Percentiles rank a stretch among this genome's conserved stretches.
Conservation (phyloP, 1,284 basidiomycete species). For the Lignosus rhinocerotis region DNA sequence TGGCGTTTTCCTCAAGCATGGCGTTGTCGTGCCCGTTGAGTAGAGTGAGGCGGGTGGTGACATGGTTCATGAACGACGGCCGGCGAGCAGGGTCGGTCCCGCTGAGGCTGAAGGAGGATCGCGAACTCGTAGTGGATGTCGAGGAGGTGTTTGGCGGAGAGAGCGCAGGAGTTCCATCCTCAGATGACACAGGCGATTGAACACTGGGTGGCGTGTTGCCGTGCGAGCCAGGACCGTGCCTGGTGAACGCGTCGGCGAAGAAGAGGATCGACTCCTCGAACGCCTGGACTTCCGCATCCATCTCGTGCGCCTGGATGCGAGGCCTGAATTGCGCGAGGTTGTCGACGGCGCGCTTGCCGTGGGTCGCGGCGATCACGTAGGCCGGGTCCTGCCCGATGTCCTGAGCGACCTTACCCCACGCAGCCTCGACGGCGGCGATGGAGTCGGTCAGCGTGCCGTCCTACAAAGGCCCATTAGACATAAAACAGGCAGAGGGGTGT, state of each 20-base stretch:
- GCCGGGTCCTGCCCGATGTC: constrained; percentile 67
- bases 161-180: constrained; percentile 19
- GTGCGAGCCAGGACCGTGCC: constrained; percentile 42
- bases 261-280: constrained; percentile 74
- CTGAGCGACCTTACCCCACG: constrained; percentile 73
- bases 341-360: constrained; percentile 69
- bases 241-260: constrained; percentile 66
- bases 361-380: constrained; percentile 69
- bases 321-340: constrained; percentile 43
- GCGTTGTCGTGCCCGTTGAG: constrained; percentile 37
- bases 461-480: constrained; percentile 31
- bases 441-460: constrained; percentile 76
- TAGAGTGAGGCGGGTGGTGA: constrained; percentile 49
- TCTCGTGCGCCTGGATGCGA: constrained; percentile 52
- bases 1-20: constrained; percentile 33
- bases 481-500: not conserved
- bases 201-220: constrained; percentile 2
- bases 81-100: constrained; percentile 36
- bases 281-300: constrained; percentile 64
- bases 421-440: constrained; percentile 75
- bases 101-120: constrained; percentile 36
- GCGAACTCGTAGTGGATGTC: constrained; percentile 19
- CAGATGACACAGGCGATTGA: constrained; percentile 28
- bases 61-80: constrained; percentile 49
- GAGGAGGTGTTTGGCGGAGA: constrained; percentile 44